Evolutionary conservation across 2,329 filamentous ascomycete species (phyloP).

Genomic region (Bipolaris zeicola): DNA sequence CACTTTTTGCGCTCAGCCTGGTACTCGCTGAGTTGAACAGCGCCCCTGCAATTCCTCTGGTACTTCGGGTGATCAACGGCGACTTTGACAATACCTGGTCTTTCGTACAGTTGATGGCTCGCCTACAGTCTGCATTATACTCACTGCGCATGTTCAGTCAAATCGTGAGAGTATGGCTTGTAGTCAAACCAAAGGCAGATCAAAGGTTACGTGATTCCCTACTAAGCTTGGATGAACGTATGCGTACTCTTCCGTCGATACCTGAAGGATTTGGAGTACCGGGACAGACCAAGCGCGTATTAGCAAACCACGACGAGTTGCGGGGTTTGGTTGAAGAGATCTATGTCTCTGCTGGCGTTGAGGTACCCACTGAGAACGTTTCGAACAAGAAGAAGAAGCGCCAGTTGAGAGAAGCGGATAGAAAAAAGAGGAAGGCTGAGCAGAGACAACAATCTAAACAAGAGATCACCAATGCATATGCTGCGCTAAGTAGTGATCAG

Average conservation of each 20-base stretch:
- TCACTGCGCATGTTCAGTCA: constrained; percentile 52
- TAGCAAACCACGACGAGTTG: constrained; percentile 24
- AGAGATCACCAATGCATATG: constrained; percentile 1
- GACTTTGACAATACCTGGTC: constrained; percentile 46
- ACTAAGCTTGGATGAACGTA: constrained; percentile 17
- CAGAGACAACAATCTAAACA: constrained; percentile 16
- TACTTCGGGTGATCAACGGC: constrained; percentile 33
- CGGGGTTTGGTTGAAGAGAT: constrained; percentile 33
- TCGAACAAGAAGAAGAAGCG: constrained; percentile 35
- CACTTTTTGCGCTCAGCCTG: constrained; percentile 31
- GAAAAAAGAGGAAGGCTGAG: constrained; percentile 32
- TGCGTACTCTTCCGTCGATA: constrained; percentile 34
- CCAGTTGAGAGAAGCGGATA: constrained; percentile 32
- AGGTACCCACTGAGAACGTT: constrained; percentile 19
- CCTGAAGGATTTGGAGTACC: constrained; percentile 32
- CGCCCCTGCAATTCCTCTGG: constrained; percentile 21
- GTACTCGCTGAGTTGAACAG: constrained; percentile 29
- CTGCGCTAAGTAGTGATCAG: not conserved
- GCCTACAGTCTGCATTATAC: constrained; percentile 52
- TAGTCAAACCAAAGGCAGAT: constrained; percentile 3
- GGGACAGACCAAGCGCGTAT: constrained; percentile 24
- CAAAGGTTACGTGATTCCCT: constrained; percentile 1
- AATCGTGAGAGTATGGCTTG: constrained; percentile 34
- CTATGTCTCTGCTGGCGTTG: constrained; percentile 34
- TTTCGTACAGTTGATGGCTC: constrained; percentile 48